Percentiles rank a stretch among this genome's conserved stretches.
These are phyloP conservation scores for Penicillium sp. DNA, from an alignment of 2,329 filamentous ascomycete species.

Conservation along the genomic window DNA sequence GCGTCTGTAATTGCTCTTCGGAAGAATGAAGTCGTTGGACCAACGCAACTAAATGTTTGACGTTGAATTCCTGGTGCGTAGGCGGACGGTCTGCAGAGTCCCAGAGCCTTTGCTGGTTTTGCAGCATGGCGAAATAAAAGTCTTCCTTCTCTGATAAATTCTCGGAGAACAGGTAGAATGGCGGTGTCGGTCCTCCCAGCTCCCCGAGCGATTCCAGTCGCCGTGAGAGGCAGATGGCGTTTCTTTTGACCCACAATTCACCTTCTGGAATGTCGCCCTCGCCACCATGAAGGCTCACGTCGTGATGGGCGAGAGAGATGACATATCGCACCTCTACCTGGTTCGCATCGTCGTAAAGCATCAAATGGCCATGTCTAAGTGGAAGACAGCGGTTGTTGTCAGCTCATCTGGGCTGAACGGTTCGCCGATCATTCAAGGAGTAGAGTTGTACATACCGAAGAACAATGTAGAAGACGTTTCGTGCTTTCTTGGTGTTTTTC, in stretches of 20 bases:
- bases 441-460: slow-evolving; percentile 60
- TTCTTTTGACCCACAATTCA: slow-evolving; percentile 92
- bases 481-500: slow-evolving; percentile 59
- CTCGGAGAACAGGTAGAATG: slow-evolving; percentile 92
- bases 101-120: slow-evolving; percentile 72
- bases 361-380: slow-evolving; percentile 80
- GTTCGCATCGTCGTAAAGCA: slow-evolving; percentile 95
- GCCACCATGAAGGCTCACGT: slow-evolving; percentile 77
- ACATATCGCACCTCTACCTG: slow-evolving; percentile 96
- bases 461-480: slow-evolving; percentile 92
- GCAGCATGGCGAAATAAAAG: slow-evolving; percentile 90
- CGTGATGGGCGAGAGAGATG: slow-evolving; percentile 83
- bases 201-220: slow-evolving; percentile 55
- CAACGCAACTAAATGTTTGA: slow-evolving; percentile 80
- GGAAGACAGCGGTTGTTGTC: slow-evolving; percentile 12
- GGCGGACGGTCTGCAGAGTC: slow-evolving; percentile 59
- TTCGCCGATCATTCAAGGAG: neutral
- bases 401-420: slow-evolving; percentile 3
- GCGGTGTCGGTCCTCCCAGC: slow-evolving; percentile 62
- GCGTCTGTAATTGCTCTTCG: slow-evolving; percentile 82
- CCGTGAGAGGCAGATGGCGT: slow-evolving; percentile 77
- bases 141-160: slow-evolving; percentile 97
- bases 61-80: slow-evolving; percentile 71
- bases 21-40: slow-evolving; percentile 89
- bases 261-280: slow-evolving; percentile 77